Percentiles rank a stretch among this genome's conserved stretches.
These are phyloP conservation scores for Galerina marginata DNA, from an alignment of 768 basidiomycete species.

Conservation along the genomic window DNA sequence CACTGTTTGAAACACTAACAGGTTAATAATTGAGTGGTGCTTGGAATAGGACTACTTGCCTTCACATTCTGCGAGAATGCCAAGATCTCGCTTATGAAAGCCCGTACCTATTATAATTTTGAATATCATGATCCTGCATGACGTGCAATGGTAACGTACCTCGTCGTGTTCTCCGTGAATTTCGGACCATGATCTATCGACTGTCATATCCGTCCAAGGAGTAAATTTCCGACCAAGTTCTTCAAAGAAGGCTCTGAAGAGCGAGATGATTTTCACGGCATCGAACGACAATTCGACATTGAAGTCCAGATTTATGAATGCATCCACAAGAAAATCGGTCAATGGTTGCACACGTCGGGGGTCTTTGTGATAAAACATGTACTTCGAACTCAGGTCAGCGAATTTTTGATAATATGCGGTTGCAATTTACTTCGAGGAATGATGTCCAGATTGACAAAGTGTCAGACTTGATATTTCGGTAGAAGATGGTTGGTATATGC, in stretches of 20 bases:
- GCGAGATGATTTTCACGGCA: constrained; percentile 68
- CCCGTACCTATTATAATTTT: constrained; percentile 57
- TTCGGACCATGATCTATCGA: constrained; percentile 73
- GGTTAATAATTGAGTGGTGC: not conserved
- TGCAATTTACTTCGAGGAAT: constrained; percentile 65
- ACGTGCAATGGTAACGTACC: constrained; percentile 40
- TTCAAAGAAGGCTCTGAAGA: constrained; percentile 75
- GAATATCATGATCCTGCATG: constrained; percentile 7
- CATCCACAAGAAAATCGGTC: constrained; percentile 71
- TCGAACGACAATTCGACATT: constrained; percentile 85
- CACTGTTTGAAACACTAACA: constrained; percentile 45
- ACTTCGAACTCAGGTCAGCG: constrained; percentile 45
- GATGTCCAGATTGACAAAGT: constrained; percentile 81
- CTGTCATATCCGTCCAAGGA: constrained; percentile 74
- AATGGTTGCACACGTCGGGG: constrained; percentile 83
- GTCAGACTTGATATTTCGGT: constrained; percentile 79
- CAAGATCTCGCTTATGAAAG: constrained; percentile 76
- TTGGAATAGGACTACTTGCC: constrained; percentile 39
- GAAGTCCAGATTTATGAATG: constrained; percentile 74
- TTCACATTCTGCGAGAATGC: constrained; percentile 75
- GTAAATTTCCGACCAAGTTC: constrained; percentile 81
- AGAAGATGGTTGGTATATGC: constrained; percentile 66
- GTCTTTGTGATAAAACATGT: constrained; percentile 79
- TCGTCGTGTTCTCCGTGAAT: constrained; percentile 82
- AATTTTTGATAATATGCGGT: not conserved